These are phyloP conservation scores for Biancaea sappan DNA, from an alignment of 306 rosid species.

Conservation along the genomic window DNA sequence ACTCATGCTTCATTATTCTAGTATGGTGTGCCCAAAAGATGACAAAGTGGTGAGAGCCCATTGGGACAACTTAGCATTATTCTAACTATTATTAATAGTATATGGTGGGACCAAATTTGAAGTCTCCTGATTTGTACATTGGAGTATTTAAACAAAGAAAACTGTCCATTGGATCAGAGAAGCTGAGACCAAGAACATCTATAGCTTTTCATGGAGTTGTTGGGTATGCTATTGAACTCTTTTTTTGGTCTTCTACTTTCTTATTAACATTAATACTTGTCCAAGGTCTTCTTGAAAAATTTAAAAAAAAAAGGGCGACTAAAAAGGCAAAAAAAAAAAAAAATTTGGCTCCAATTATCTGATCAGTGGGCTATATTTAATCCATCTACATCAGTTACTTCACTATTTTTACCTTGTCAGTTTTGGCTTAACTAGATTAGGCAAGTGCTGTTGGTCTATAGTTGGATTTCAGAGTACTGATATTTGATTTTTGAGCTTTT, in stretches of 20 bases:
- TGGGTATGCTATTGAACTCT: slow-evolving; percentile 53
- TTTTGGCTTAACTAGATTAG: slow-evolving; percentile 14
- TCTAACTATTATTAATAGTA: too few relatives aligned
- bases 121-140: slow-evolving; percentile 64
- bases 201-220: slow-evolving; percentile 64
- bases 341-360: slow-evolving; percentile 6
- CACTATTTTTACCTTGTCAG: background rate
- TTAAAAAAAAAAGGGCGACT: background rate
- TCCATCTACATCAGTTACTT: slow-evolving; percentile 1
- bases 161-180: slow-evolving; percentile 54
- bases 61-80: too few relatives aligned
- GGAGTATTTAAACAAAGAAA: slow-evolving; percentile 70
- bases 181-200: slow-evolving; percentile 51
- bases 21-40: too few relatives aligned
- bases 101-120: too few relatives aligned
- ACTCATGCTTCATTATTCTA: too few relatives aligned
- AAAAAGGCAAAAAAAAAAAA: background rate
- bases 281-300: background rate
- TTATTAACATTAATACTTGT: background rate
- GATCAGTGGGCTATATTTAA: background rate
- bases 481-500: background rate
- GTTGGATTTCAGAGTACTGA: slow-evolving; percentile 2
- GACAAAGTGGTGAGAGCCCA: too few relatives aligned
- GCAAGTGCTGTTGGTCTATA: background rate
- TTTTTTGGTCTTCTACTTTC: slow-evolving; percentile 22